Base-by-base conservation (phyloP, 495 filamentous ascomycete genomes). In the Cetradonia linearis region DNA sequence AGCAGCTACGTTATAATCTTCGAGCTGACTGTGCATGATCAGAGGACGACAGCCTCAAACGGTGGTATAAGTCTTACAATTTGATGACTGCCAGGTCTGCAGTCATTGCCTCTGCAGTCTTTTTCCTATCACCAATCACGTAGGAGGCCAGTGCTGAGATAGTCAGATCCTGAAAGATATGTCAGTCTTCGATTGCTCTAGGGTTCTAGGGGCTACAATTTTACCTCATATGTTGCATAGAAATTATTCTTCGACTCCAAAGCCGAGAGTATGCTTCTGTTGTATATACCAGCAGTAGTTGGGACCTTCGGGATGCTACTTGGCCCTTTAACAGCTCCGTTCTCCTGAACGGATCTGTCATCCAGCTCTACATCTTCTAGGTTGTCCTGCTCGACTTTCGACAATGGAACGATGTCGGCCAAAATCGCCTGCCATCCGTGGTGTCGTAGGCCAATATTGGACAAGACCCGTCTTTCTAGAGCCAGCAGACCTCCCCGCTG, bases 1-100 rank as follows among this genome's bases (percentile, higher is more conserved):
- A 2, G 88, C 85, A 14, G 92, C 91, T 14, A 82, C 78, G 13
- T 69, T 77, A 69, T 84, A 92, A 63, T 96, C 87, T 23, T 78
- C 74, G 10, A 87, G 74, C 58, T 86, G 79, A 59, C 76, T 80
- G 25, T 27, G 20, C 9, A 4, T 30, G 60, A 25, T 64, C 13
- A 58, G 42, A 36, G 49, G 37, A 42, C 31, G 47, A 40, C 47
- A 18, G 13, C 27, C n/a, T 27, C 5, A 36, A 18, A 13, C 5
- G 2, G 14, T 40, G 11, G 30, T 36, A 5, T 25, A 5, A 42
- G 57, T 75, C 83, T 62, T 76, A 81, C 74, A 85, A 94, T 71
- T 89, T 87, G 55, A 95, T 73, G 13, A 89, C 77, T 7, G 93
- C 93, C 30, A 97, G 80, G 69, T 98, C 93, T 18, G 89, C 86